Evolutionary conservation across 495 filamentous ascomycete genomes (phyloP), one percentile per base, ranked within the genome.

Genomic region (Chaetomium cochliodes): DNA sequence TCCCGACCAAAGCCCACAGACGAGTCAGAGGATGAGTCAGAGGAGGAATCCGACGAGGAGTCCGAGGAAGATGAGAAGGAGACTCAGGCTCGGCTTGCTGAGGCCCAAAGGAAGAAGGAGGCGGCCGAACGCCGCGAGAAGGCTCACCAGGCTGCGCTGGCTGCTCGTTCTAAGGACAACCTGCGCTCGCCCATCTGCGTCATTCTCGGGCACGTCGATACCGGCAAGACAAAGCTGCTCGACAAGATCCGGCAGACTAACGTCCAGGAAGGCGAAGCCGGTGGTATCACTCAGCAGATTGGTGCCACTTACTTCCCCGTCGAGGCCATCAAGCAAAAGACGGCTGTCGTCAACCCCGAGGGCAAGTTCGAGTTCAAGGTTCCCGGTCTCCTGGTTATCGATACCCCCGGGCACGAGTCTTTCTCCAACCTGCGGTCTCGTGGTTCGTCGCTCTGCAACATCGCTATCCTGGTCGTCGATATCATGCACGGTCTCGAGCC

Each of bases 401-500:
- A 99, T 81, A 99, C 96, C 8, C 96, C 96, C 70, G 96, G 96
- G 81, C 96, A 99, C 91, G 96, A 99, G 84, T 98, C 94, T 69
- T 99, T 99, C 86, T 96, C 93, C 60, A 99, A 99, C 79, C 76
- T 99, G 64, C 90, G 96, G 63, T 97, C 92, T 62, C 85, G 96
- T 79, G 96, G 96, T 76, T 97, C 93, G 46, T 97, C 92, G 53
- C 88, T 99, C 57, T 99, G 96, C 77, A 99, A 99, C 80, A 98
- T 99, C 78, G 96, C 96, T 72, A 99, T 99, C 74, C 81, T 99
- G 64, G 96, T 99, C 25, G 93, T 99, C 67, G 96, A 99, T 84
- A 99, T 99, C 73, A 99, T 99, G 96, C 96, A 99, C 83, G 96
- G 96, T 72, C 86, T 99, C 54, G 96, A 99, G 76, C 96, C 92